These are phyloP conservation scores for Rhodamnia argentea DNA, from an alignment of 345 rosid species.

Conservation along the genomic window DNA sequence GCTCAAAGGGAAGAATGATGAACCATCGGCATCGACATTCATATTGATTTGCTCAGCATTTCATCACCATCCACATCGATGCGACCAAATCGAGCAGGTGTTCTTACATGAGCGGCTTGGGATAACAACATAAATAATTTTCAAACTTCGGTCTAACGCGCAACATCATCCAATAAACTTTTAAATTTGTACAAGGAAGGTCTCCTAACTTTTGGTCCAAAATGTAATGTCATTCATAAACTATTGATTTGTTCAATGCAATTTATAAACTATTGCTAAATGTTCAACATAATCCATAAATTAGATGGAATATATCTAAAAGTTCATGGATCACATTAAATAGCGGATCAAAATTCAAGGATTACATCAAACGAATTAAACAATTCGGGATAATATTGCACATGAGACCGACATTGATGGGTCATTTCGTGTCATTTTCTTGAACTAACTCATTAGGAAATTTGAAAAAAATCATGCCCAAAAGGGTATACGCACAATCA, in stretches of 20 bases:
- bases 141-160: fast-evolving
- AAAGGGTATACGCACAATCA: too few species aligned
- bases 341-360: fast-evolving
- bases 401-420: too few species aligned
- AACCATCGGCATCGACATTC: neutral
- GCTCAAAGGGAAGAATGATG: neutral
- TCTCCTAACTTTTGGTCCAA: fast-evolving
- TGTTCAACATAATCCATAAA: fast-evolving
- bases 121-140: neutral
- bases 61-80: neutral
- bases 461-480: too few species aligned
- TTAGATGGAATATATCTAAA: neutral
- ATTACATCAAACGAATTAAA: fast-evolving
- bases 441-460: too few species aligned
- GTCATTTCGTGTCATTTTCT: too few species aligned
- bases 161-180: too few species aligned
- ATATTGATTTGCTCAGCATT: neutral
- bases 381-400: neutral
- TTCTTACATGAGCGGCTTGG: too few species aligned
- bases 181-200: too few species aligned
- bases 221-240: fast-evolving
- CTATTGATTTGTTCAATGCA: neutral
- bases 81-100: neutral
- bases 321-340: fast-evolving
- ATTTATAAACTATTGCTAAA: too few species aligned